phyloP scores from a whole-genome alignment of 1,139 yeast genomes.

The Suhomyces taliae region DNA sequence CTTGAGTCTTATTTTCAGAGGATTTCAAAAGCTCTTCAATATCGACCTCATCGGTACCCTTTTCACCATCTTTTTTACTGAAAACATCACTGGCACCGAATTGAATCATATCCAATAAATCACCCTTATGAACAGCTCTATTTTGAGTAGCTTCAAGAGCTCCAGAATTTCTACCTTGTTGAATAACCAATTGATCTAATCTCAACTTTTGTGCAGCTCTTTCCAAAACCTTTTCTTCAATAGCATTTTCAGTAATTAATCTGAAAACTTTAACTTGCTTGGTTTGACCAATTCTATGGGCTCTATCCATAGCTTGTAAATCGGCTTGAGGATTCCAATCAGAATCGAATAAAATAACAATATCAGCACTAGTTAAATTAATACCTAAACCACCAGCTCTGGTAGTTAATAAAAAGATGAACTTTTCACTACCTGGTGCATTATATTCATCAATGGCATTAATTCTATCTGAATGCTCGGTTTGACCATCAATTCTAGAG shows the following conservation, averaged over 20 bases:
- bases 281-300: conserved; percentile 84
- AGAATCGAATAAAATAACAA: conserved; percentile 71
- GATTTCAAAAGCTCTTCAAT: conserved; percentile 59
- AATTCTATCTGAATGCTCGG: conserved; percentile 75
- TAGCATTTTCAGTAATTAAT: conserved; percentile 76
- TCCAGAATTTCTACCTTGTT: conserved; percentile 60
- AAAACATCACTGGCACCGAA: conserved; percentile 73
- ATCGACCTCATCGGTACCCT: conserved; percentile 52
- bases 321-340: conserved; percentile 92
- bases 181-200: conserved; percentile 78
- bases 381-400: conserved; percentile 90
- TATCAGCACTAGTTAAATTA: conserved; percentile 73
- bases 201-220: conserved; percentile 78
- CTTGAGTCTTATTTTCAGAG: conserved; percentile 64
- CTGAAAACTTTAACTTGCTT: conserved; percentile 78
- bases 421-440: conserved; percentile 66
- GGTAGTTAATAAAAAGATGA: conserved; percentile 70
- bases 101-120: conserved; percentile 76
- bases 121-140: conserved; percentile 61
- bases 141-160: conserved; percentile 34
- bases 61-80: conserved; percentile 22
- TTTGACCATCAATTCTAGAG: conserved; percentile 80
- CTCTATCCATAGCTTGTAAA: conserved; percentile 86
- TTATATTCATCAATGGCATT: conserved; percentile 77
- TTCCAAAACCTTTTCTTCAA: conserved; percentile 78